These are phyloP conservation scores for Populus tremula DNA, from an alignment of 345 rosid species.

Conservation along the genomic window DNA sequence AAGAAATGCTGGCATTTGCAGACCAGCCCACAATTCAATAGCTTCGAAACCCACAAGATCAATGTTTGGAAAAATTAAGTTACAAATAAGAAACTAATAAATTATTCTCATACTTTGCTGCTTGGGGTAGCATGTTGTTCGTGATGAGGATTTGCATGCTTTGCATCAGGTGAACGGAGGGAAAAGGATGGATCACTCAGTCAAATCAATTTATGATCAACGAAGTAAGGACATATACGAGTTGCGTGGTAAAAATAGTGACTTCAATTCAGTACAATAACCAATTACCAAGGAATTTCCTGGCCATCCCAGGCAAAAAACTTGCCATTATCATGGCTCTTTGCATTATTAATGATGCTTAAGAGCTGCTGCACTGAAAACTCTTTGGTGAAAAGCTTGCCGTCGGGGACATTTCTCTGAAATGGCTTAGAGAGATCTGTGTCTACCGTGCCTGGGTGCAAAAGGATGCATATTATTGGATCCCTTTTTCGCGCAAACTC, in stretches of 20 bases:
- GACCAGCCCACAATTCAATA: not conserved
- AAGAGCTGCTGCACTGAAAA: constrained; percentile 73
- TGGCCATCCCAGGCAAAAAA: constrained; percentile 98
- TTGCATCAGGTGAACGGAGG: not conserved
- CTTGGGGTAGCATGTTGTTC: not conserved
- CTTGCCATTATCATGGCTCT: constrained; percentile 66
- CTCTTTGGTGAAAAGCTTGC: constrained; percentile 79
- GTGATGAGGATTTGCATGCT: not conserved
- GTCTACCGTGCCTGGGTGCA: constrained; percentile 97
- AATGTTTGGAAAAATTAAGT: not conserved
- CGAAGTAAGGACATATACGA: no score
- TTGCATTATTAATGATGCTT: constrained; percentile 60
- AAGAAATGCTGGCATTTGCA: not conserved
- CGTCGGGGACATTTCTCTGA: constrained; percentile 74
- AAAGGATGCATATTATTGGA: constrained; percentile 65
- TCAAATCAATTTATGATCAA: no score
- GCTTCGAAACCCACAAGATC: not conserved
- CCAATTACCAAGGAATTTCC: constrained; percentile 69
- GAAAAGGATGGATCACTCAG: no score
- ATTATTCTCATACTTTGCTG: not conserved
- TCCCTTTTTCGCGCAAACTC: constrained; percentile 78
- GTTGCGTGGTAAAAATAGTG: no score
- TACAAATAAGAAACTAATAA: not conserved
- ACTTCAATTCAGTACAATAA: not conserved
- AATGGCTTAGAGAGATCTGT: constrained; percentile 87